phyloP scores from a whole-genome alignment of 2,329 filamentous ascomycete genomes.

The Xenoacremonium recifei region DNA sequence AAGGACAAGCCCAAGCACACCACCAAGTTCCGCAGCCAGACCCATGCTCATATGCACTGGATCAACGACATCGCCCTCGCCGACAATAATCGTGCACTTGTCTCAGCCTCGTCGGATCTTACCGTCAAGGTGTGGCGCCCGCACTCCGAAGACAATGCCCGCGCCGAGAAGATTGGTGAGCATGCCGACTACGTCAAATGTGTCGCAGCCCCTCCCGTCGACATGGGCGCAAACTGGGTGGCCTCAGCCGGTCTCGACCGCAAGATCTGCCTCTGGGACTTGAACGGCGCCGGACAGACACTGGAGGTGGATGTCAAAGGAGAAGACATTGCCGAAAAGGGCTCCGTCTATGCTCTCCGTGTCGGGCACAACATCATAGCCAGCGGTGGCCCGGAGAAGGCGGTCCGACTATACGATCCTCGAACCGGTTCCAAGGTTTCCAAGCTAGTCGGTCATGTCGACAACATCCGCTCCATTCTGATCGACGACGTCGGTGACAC shows the following conservation, averaged over 20 bases:
- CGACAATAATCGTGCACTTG: slow-evolving; percentile 73
- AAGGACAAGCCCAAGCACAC: slow-evolving; percentile 37
- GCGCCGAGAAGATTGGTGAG: slow-evolving; percentile 73
- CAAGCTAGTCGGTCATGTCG: slow-evolving; percentile 94
- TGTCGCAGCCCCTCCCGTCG: slow-evolving; percentile 68
- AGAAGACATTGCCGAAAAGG: slow-evolving; percentile 83
- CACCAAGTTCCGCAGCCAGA: slow-evolving; percentile 60
- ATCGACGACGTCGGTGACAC: slow-evolving; percentile 87
- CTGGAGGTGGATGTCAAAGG: slow-evolving; percentile 83
- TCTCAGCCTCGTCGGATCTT: slow-evolving; percentile 91
- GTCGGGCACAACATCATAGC: slow-evolving; percentile 80
- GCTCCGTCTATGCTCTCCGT: slow-evolving; percentile 88
- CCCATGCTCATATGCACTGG: slow-evolving; percentile 87
- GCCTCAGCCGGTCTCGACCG: slow-evolving; percentile 92
- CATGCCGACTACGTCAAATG: slow-evolving; percentile 98
- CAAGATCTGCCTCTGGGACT: slow-evolving; percentile 90
- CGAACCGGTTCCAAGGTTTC: slow-evolving; percentile 86
- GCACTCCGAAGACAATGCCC: slow-evolving; percentile 51
- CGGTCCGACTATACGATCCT: slow-evolving; percentile 88
- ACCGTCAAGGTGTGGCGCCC: slow-evolving; percentile 93
- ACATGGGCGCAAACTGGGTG: slow-evolving; percentile 74
- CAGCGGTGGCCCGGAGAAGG: slow-evolving; percentile 90
- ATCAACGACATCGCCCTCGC: slow-evolving; percentile 88
- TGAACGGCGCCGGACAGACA: slow-evolving; percentile 81
- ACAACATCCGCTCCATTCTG: slow-evolving; percentile 88